Evolutionary conservation across 345 rosid genomes (phyloP).

Genomic region (Euphorbia peplus): DNA sequence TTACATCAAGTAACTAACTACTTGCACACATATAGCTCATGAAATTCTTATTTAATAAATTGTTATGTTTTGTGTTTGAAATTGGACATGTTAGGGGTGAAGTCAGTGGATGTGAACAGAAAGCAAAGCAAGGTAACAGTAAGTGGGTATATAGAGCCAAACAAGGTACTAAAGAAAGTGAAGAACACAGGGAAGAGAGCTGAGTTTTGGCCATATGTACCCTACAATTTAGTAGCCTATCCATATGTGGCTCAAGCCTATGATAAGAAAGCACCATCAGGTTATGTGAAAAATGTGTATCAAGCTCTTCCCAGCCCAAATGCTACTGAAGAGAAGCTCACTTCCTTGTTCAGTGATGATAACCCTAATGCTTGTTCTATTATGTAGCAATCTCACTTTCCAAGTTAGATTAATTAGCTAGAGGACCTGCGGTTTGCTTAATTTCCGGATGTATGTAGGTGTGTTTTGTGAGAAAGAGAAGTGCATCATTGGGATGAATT

Average conservation of each 20-base stretch:
- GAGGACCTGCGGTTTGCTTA: too few relatives aligned
- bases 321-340: constrained; percentile 28
- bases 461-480: not conserved
- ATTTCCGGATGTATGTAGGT: too few relatives aligned
- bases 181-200: constrained; percentile 46
- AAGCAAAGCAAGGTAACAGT: constrained; percentile 49
- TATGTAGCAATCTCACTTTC: too few relatives aligned
- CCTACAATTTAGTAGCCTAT: constrained; percentile 43
- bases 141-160: constrained; percentile 44
- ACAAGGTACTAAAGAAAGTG: constrained; percentile 44
- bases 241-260: constrained; percentile 47
- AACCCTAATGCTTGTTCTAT: constrained; percentile 52
- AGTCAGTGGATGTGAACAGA: constrained; percentile 42
- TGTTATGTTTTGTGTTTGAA: not conserved
- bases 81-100: constrained; percentile 30
- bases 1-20: too few relatives aligned
- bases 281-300: constrained; percentile 42
- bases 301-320: constrained; percentile 39
- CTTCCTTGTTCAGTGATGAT: constrained; percentile 48
- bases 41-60: too few relatives aligned
- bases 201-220: constrained; percentile 55
- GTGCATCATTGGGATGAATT: too few relatives aligned
- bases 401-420: too few relatives aligned
- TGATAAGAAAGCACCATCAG: constrained; percentile 57
- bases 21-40: too few relatives aligned